phyloP scores from a whole-genome alignment of 371 early-diverging fungal species.

The Haplosporangium sp. region DNA sequence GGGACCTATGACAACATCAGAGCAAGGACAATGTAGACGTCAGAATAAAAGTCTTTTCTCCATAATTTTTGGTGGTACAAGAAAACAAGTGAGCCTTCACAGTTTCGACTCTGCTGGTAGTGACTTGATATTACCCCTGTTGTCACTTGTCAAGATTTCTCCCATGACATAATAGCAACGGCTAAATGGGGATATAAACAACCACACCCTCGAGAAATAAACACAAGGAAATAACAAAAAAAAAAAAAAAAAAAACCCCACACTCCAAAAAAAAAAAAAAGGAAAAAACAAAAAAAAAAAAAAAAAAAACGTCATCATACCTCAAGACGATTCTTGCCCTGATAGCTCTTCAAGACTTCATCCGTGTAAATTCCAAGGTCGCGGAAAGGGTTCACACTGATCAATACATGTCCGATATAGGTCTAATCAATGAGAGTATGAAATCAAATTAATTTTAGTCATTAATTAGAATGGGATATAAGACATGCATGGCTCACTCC shows the following conservation, averaged over 20 bases:
- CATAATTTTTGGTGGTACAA: constrained; percentile 3
- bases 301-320: constrained; percentile 54
- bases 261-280: not conserved
- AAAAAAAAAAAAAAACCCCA: not conserved
- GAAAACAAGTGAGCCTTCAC: not conserved
- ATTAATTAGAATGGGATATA: not conserved
- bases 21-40: not conserved
- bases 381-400: constrained; percentile 90
- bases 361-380: constrained; percentile 88
- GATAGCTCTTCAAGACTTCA: constrained; percentile 76
- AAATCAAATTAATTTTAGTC: not conserved
- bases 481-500: not conserved
- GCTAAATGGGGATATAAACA: not conserved
- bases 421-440: constrained; percentile 63
- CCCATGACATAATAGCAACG: not conserved
- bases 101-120: not conserved
- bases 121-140: not conserved
- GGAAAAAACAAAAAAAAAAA: too few species aligned
- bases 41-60: not conserved
- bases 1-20: constrained; percentile 66
- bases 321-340: constrained; percentile 88
- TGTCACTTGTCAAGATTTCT: not conserved
- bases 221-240: not conserved
- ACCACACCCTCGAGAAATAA: not conserved
- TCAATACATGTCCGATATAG: constrained; percentile 90